Base-by-base conservation (phyloP, 495 filamentous ascomycete genomes). In the Penicillium chermesinum region DNA sequence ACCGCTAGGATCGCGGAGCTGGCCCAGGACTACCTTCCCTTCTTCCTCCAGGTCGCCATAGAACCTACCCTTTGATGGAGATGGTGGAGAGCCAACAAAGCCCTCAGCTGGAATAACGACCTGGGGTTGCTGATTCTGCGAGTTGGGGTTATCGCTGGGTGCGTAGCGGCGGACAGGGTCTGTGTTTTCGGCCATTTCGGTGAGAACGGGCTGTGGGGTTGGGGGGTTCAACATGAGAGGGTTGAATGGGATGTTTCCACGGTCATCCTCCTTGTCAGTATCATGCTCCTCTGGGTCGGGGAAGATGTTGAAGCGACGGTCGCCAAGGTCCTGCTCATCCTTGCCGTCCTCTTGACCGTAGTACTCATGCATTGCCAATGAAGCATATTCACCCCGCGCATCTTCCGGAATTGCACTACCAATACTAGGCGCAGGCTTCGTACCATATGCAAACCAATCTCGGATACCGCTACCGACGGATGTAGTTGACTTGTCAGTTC, bases 191-290 rank as follows among this genome's bases (percentile, higher is more conserved):
- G 54, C 41, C 21, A 38, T 53, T 4, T 63, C 47, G 2, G 41
- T 48, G 7, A 57, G 38, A 33, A 53, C 45, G 10, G 70, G 69
- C 21, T 70, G 72, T 1, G 77, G 75, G 0, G 76, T 77, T 12
- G 77, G 77, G 12, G 77, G 77, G 44, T 79, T 78, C 52, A 78
- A 65, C 50, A 67, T 67, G 16, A 80, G 55, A 0, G 77, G 77
- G 49, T 77, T 74, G 49, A 77, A 69, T 1, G 53, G 66, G 25
- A 70, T 58, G 4, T 44, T 50, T 16, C 53, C 44, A 20, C 49
- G 47, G 21, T 71, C 67, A 14, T 67, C 65, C 8, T 72, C 67
- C 25, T 69, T 56, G 27, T 72, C 69, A 35, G 61, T 53, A 13
- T 69, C 62, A 21, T 72, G 58, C 25, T 77, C 71, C 37, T 69